Base-by-base conservation (phyloP, 306 rosid genomes). In the Lagenaria siceraria region DNA sequence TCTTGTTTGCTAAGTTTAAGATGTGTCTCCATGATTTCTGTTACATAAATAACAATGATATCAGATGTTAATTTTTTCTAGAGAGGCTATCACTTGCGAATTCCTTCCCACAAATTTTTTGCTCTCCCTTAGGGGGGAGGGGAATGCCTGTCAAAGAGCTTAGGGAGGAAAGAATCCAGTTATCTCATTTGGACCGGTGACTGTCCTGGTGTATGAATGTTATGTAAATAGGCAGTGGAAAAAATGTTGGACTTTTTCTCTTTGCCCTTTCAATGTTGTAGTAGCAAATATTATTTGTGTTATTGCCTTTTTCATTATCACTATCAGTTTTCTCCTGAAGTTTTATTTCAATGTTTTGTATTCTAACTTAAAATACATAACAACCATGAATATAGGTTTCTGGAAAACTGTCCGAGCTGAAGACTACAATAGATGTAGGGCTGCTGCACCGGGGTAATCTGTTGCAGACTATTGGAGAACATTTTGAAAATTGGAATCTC, bases 371-470 rank as follows among this genome's bases (percentile, higher is more conserved):
- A 21, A n/a, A 7, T 24, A 18, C 19, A 11, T 71, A 15, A 15
- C 31, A 29, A 19, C 27, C 22, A n/a, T n/a, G n/a, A 62, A 58
- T 40, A 43, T 48, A 78, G 98, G 97, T 89, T 79, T 87, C 96
- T 25, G 92, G 89, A 81, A 95, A 82, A 80, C 84, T 92, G 76
- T 70, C 80, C 43, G 98, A 95, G 84, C 88, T 95, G 84, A 89
- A 90, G 87, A 83, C 97, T 59, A 92, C 97, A 36, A 75, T 92
- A 81, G 98, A 92, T 83, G 76, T 92, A 61, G 98, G 98, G 78
- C 77, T 78, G 79, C 77, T 79, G 78, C 98, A 90, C 54, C 88
- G 88, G 72, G 90, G 81, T 75, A 83, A 83, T 87, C 84, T 95
- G 89, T 84, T 95, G 78, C 84, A 87, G 82, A 80, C 84, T 79